Conservation (phyloP, 108 stramenopile species). For the Skeletonema menzelii region DNA sequence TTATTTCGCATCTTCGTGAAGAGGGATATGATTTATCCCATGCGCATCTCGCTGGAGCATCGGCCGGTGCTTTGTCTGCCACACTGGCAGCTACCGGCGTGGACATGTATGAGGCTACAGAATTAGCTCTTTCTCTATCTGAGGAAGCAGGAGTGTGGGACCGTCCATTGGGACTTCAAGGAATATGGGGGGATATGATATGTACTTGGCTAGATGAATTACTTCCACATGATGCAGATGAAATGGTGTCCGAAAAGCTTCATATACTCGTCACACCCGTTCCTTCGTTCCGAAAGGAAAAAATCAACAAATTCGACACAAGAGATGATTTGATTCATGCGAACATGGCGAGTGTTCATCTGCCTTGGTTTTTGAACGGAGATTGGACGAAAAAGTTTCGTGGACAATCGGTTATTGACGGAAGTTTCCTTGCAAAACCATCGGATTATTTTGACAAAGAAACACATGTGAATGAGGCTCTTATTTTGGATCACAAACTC, state of each 20-base stretch:
- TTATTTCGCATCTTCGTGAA: constrained; percentile 67
- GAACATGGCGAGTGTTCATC: constrained; percentile 91
- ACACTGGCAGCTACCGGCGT: constrained; percentile 75
- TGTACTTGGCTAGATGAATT: constrained; percentile 81
- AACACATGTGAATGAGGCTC: constrained; percentile 13
- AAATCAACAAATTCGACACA: constrained; percentile 61
- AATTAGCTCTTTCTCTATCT: constrained; percentile 72
- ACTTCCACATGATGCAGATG: constrained; percentile 66
- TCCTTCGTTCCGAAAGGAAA: constrained; percentile 63
- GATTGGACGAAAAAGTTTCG: constrained; percentile 63
- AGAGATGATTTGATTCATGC: constrained; percentile 78
- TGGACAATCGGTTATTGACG: constrained; percentile 66
- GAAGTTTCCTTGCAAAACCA: constrained; percentile 66
- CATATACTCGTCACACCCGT: constrained; percentile 67
- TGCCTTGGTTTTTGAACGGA: constrained; percentile 91
- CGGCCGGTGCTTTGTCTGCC: constrained; percentile 86
- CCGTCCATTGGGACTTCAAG: constrained; percentile 76
- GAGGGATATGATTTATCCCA: constrained; percentile 58
- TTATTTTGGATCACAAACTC: constrained; percentile 68
- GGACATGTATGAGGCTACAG: constrained; percentile 76
- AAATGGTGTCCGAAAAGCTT: constrained; percentile 45
- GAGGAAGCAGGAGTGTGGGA: constrained; percentile 83
- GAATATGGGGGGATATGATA: constrained; percentile 89
- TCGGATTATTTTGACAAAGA: constrained; percentile 50
- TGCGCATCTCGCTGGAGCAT: constrained; percentile 69